Base-by-base conservation (phyloP, 2,329 filamentous ascomycete genomes). In the Aspergillus oerlinghausenensis region DNA sequence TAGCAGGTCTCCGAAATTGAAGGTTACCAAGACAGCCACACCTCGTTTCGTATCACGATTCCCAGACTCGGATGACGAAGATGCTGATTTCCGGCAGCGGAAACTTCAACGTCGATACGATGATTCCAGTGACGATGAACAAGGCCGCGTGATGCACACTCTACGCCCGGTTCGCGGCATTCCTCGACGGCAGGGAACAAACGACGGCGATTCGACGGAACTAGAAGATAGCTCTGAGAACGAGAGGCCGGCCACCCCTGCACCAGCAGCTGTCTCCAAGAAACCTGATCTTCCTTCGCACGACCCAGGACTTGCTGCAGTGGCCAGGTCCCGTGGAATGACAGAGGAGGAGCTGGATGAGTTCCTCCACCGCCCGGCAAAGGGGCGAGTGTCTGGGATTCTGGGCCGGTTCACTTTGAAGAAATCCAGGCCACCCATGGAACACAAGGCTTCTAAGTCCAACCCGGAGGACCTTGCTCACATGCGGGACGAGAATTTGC, bases 71-170 rank as follows among this genome's bases (percentile, higher is more conserved):
- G 84, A 88, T 59, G 85, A 86, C 60, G 85, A 88, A 38, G 81
- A 82, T 2, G 75, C 75, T 11, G 75, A 63, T 38, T 69, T 63
- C 29, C 67, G 58, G 23, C 67, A 59, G 17, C 65, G 60, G 19
- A 64, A 66, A 3, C 84, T 82, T 65, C 73, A 68, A 32, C 86
- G 84, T 65, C 85, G 88, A 1, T 88, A 91, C 64, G 84, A 78
- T 1, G 87, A 90, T 65, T 90, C 88, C 1, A 90, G 88, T 65
- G 88, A 90, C 67, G 88, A 91, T 55, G 87, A 89, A 9, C 21
- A 11, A 19, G 78, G 79, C 14, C 73, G 70, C 28, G 55, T 49
- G 17, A 53, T 51, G 19, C 75, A 65, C 48, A 73, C 64, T 62
- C 73, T 79, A 29, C 76, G 76, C 23, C 84, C 81, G 49, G 85